A percentile compares a stretch with the other conserved stretches of the same genome.
phyloP scores from a whole-genome alignment of 2,329 filamentous ascomycete genomes.

The Arthroderma sp. region DNA sequence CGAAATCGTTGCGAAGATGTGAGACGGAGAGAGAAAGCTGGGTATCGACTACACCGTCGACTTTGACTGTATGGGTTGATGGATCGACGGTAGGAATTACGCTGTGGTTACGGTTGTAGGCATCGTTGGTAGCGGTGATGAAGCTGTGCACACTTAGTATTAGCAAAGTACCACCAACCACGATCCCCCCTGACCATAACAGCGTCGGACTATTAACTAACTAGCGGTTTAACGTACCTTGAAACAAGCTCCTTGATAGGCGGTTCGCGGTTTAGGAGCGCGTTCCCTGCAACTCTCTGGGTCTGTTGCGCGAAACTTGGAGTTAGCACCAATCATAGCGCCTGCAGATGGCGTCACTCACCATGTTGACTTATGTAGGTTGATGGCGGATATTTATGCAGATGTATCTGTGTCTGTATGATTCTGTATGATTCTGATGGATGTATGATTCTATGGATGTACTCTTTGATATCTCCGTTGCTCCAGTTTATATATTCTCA shows the following conservation, averaged over 20 bases:
- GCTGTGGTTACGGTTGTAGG: slow-evolving; percentile 47
- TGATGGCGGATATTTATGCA: too few species aligned
- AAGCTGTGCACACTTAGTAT: slow-evolving; percentile 25
- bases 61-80: slow-evolving; percentile 28
- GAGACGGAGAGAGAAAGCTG: slow-evolving; percentile 33
- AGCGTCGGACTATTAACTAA: not conserved
- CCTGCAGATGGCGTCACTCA: too few species aligned
- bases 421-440: too few species aligned
- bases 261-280: slow-evolving; percentile 11
- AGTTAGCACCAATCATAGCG: too few species aligned
- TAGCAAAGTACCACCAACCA: not conserved
- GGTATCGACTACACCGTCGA: slow-evolving; percentile 38
- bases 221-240: slow-evolving; percentile 6
- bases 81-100: slow-evolving; percentile 37
- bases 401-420: too few species aligned
- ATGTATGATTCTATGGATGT: too few species aligned
- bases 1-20: slow-evolving; percentile 35
- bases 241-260: slow-evolving; percentile 12
- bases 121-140: slow-evolving; percentile 37
- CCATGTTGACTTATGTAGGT: too few species aligned
- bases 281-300: not conserved
- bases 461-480: too few species aligned
- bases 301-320: too few species aligned
- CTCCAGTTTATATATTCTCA: too few species aligned
- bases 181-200: not conserved